These are phyloP conservation scores for Chrysopogon serrulatus DNA, from an alignment of 176 grass and related monocot species.

Conservation along the genomic window DNA sequence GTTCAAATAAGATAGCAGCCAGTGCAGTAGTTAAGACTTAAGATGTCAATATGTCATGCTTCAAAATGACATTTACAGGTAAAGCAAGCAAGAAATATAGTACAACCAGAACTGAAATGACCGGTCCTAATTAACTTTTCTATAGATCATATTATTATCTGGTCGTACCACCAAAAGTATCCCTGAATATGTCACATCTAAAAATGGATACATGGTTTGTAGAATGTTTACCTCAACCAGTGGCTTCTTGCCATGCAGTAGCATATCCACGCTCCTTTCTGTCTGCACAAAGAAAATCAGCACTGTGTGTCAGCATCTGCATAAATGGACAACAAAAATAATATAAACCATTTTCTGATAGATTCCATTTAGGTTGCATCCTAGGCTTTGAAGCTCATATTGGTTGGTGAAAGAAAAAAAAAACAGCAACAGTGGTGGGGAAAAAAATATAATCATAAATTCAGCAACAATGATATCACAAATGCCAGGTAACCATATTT, in stretches of 20 bases:
- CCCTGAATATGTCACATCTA: background rate
- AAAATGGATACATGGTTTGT: background rate
- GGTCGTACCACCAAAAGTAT: background rate
- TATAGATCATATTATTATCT: background rate
- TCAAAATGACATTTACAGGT: background rate
- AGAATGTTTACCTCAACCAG: slow-evolving; percentile 64
- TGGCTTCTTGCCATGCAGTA: slow-evolving; percentile 90
- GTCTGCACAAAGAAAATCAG: slow-evolving; percentile 54
- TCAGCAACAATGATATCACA: background rate
- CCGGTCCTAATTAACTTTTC: background rate
- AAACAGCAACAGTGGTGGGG: background rate
- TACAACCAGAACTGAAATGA: background rate
- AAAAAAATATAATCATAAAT: background rate
- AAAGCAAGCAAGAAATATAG: background rate
- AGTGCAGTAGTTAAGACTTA: background rate
- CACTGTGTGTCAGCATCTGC: background rate
- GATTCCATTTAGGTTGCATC: slow-evolving; percentile 4
- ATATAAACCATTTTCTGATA: background rate
- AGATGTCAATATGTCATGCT: background rate
- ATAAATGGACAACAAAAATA: slow-evolving; percentile 10
- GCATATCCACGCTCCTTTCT: slow-evolving; percentile 89
- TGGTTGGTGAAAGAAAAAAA: background rate
- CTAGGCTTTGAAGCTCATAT: background rate
- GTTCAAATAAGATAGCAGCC: background rate
- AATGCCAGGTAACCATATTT: background rate